Conservation (phyloP, 2,329 filamentous ascomycete genomes). For the Herpotrichia juniperi region DNA sequence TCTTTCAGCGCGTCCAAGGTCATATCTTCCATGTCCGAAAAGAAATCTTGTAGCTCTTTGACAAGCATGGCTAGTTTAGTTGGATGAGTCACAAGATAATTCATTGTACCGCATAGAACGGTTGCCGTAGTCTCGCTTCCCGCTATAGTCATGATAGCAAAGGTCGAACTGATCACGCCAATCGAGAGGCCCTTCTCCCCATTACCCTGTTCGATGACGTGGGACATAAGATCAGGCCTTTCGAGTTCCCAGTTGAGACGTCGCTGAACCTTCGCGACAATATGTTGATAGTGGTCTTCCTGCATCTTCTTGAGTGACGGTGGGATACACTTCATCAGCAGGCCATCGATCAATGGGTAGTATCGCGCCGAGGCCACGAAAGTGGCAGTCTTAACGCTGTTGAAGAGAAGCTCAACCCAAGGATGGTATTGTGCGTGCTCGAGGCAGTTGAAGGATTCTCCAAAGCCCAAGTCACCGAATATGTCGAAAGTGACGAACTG, state of each 20-base stretch:
- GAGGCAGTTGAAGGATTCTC: constrained; percentile 31
- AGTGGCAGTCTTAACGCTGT: constrained; percentile 2
- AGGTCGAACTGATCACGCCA: constrained; percentile 1
- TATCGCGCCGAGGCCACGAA: constrained; percentile 1
- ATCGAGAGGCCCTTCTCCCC: not conserved
- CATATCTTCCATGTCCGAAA: constrained; percentile 8
- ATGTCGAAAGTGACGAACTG: constrained; percentile 21
- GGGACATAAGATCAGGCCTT: constrained; percentile 12
- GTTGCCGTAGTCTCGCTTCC: constrained; percentile 15
- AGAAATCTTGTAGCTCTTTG: constrained; percentile 6
- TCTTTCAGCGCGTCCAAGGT: constrained; percentile 5
- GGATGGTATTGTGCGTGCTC: constrained; percentile 20
- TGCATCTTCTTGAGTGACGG: constrained; percentile 7
- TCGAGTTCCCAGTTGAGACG: constrained; percentile 12
- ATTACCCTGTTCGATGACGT: not conserved
- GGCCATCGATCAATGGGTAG: constrained; percentile 2
- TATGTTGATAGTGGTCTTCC: not conserved
- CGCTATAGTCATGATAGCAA: constrained; percentile 5
- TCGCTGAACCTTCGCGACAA: constrained; percentile 7
- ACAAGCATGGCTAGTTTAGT: not conserved
- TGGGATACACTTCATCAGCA: constrained; percentile 7
- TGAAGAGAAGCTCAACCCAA: constrained; percentile 11
- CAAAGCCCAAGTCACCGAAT: constrained; percentile 29
- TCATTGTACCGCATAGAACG: constrained; percentile 5
- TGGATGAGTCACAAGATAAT: constrained; percentile 1